Evolutionary conservation across 2,329 filamentous ascomycete genomes (phyloP).

Genomic region (Alternaria arbusti): DNA sequence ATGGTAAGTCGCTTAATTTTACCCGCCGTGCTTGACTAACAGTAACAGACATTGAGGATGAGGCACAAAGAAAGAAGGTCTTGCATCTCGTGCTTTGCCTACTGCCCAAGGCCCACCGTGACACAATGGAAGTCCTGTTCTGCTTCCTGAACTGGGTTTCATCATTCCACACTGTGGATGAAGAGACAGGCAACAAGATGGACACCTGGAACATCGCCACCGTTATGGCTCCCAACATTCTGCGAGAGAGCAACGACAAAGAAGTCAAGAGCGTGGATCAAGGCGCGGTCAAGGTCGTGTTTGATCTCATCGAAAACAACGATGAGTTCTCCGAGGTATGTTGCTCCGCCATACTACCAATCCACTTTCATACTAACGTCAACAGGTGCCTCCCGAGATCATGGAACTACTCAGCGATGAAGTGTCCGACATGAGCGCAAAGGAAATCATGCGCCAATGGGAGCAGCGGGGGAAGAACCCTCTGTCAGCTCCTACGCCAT

Average conservation of each 20-base stretch:
- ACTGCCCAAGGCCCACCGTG: constrained; percentile 87
- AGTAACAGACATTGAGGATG: constrained; percentile 72
- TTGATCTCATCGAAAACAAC: constrained; percentile 88
- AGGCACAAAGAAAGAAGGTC: constrained; percentile 80
- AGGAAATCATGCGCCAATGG: constrained; percentile 94
- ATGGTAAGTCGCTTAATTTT: constrained; percentile 60
- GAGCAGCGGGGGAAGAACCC: constrained; percentile 77
- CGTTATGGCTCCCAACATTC: constrained; percentile 94
- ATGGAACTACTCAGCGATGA: constrained; percentile 86
- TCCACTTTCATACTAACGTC: constrained; percentile 25
- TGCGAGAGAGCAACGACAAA: constrained; percentile 69
- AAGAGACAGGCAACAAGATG: constrained; percentile 98
- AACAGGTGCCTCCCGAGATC: constrained; percentile 89
- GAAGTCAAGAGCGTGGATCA: constrained; percentile 78
- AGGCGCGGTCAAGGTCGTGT: constrained; percentile 89
- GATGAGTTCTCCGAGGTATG: constrained; percentile 97
- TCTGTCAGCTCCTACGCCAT: constrained; percentile 58
- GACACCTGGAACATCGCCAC: constrained; percentile 97
- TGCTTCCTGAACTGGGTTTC: constrained; percentile 97
- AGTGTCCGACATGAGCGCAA: constrained; percentile 87
- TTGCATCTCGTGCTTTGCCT: constrained; percentile 92
- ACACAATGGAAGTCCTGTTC: constrained; percentile 94
- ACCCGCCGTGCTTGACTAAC: constrained; percentile 18
- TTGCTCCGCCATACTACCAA: constrained; percentile 15
- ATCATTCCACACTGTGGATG: constrained; percentile 95